Conservation (phyloP, 2,329 filamentous ascomycete species). For the Beauveria rudraprayagi region DNA sequence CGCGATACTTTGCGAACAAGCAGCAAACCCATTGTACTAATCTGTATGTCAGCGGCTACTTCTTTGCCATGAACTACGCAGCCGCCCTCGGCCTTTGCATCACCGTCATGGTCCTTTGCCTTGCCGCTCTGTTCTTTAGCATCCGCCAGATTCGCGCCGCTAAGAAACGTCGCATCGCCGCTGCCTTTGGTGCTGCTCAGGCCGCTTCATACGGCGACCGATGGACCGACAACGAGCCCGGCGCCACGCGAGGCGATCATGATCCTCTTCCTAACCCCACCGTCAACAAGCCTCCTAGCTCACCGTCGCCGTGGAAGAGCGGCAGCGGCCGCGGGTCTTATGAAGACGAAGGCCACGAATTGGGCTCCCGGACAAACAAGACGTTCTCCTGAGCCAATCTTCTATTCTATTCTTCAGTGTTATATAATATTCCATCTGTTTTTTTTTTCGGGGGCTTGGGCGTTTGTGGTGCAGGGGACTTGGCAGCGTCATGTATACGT, state of each 20-base stretch:
- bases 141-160: conserved; percentile 22
- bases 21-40: neutral
- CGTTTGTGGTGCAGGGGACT: neutral
- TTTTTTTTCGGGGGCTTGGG: neutral
- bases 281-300: neutral
- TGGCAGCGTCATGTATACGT: neutral
- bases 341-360: conserved; percentile 22
- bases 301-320: conserved; percentile 21
- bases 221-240: conserved; percentile 8
- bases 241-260: conserved; percentile 12
- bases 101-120: conserved; percentile 35
- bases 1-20: neutral
- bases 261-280: neutral
- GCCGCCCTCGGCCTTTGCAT: conserved; percentile 19
- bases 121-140: conserved; percentile 32
- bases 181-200: conserved; percentile 10
- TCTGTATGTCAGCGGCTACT: conserved; percentile 40
- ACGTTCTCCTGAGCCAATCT: neutral
- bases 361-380: conserved; percentile 17
- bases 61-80: conserved; percentile 42
- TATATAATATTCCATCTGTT: neutral
- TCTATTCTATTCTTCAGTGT: neutral
- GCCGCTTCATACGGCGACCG: conserved; percentile 9
- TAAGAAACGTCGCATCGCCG: conserved; percentile 16
- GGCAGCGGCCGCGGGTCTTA: conserved; percentile 20